phyloP scores from a whole-genome alignment of 2,329 filamentous ascomycete genomes.

The Rutstroemia sp. region DNA sequence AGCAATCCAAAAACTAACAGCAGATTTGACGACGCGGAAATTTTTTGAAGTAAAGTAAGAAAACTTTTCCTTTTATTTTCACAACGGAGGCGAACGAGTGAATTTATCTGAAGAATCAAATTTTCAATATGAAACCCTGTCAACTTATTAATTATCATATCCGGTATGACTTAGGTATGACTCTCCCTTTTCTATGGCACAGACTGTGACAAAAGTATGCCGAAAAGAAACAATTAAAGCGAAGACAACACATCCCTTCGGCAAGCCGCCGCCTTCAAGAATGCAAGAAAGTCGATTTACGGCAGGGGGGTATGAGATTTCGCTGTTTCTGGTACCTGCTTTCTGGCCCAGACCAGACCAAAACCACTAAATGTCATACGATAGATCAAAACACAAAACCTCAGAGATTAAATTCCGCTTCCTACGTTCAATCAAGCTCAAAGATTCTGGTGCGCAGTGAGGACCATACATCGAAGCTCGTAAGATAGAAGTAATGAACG shows the following conservation, averaged over 20 bases:
- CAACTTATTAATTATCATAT: slow-evolving; percentile 6
- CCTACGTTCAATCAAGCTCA: no score
- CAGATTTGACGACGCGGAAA: neutral
- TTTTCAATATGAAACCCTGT: slow-evolving; percentile 5
- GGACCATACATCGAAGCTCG: neutral
- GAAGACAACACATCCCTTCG: slow-evolving; percentile 22
- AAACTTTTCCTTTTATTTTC: no score
- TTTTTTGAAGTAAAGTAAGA: neutral
- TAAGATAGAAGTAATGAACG: neutral
- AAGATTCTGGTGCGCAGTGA: neutral
- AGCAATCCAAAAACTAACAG: neutral
- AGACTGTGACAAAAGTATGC: slow-evolving; percentile 1
- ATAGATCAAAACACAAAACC: no score
- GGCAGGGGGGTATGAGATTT: neutral
- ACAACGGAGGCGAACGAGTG: slow-evolving; percentile 4
- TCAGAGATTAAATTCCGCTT: no score
- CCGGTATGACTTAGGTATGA: slow-evolving; percentile 5
- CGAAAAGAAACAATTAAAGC: slow-evolving; percentile 5
- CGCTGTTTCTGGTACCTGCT: no score
- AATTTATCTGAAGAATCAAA: slow-evolving; percentile 7
- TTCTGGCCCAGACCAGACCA: neutral
- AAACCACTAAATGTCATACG: no score
- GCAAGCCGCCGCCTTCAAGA: slow-evolving; percentile 14
- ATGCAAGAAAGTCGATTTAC: slow-evolving; percentile 9
- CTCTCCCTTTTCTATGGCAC: neutral